These are phyloP conservation scores for Camellia lanceoleosa DNA, from an alignment of 148 eudicot genomes.

Conservation along the genomic window DNA sequence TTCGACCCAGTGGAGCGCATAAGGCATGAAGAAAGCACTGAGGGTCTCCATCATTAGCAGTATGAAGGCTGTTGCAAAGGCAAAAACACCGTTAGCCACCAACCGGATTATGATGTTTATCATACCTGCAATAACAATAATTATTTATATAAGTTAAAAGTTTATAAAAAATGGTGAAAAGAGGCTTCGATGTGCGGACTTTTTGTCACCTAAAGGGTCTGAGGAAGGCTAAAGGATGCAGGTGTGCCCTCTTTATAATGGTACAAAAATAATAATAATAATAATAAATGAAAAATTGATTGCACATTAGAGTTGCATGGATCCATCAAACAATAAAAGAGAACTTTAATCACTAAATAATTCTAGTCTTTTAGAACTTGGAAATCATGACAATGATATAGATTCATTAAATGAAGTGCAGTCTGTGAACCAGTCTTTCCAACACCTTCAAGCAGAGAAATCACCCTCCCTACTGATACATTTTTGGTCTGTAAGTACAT, in stretches of 20 bases:
- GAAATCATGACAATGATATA: too few relatives aligned
- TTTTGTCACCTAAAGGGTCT: too few relatives aligned
- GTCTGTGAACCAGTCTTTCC: neutral
- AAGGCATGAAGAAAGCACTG: slow-evolving; percentile 95
- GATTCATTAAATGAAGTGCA: too few relatives aligned
- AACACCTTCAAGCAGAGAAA: neutral
- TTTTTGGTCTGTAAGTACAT: neutral
- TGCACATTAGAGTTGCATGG: neutral
- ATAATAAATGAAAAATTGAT: too few relatives aligned
- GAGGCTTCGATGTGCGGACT: too few relatives aligned
- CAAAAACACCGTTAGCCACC: slow-evolving; percentile 73
- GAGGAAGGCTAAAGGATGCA: too few relatives aligned
- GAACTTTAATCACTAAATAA: neutral
- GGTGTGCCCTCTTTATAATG: too few relatives aligned
- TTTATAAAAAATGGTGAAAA: too few relatives aligned
- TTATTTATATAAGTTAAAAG: neutral
- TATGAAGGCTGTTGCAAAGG: slow-evolving; percentile 90
- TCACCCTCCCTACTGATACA: neutral
- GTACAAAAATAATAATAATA: too few relatives aligned
- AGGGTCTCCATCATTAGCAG: slow-evolving; percentile 94
- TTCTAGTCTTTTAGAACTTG: neutral
- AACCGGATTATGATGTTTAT: slow-evolving; percentile 62
- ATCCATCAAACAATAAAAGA: neutral
- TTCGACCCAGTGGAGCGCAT: slow-evolving; percentile 99
- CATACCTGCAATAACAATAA: slow-evolving; percentile 53